Base-by-base conservation (phyloP, 2,329 filamentous ascomycete genomes). In the Fusarium sp. region DNA sequence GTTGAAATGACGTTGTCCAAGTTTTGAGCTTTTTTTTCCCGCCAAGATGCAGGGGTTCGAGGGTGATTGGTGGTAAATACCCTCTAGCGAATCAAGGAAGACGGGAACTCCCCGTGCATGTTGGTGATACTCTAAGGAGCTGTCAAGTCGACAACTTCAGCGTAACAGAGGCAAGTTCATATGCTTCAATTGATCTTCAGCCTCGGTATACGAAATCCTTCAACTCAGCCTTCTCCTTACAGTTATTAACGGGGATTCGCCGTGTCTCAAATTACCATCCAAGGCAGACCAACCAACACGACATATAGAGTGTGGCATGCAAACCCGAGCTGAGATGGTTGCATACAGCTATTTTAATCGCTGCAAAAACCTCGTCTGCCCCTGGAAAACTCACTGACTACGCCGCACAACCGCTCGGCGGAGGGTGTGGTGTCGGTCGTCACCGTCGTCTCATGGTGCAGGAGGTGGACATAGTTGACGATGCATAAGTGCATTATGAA, bases 281-380 rank as follows among this genome's bases (percentile, higher is more conserved):
- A 33, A 29, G 22, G 25, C 22, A 57, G 29, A 57, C 49, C 33
- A 39, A 53, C 22, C 22, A 53, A 39, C 44, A 42, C 33, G n/a
- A 49, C 52, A 18, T 25, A 22, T 36, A 38, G 18, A 59, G 57
- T 41, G 46, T 64, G 61, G 35, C 45, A 52, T 71, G 62, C 67
- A 47, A 58, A 57, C 57, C 31, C 33, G 36, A 67, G 66, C 39
- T 45, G 70, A 70, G 52, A 53, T 47, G 69, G 70, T 53, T 56
- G 52, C 62, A 72, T 73, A 38, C 50, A 35, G 69, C 39, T 45
- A 65, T 71, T 71, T 57, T 42, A 52, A 63, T 73, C 55, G 22
- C 36, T 22, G 36, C 35, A 25, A 29, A 25, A n/a, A 29, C n/a
- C 14, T 50, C 22, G 12, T 33, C 27, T 67, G 36, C 61, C 65